A percentile compares a stretch with the other conserved stretches of the same genome.
phyloP scores from a whole-genome alignment of 306 rosid species.

The Delonix regia region DNA sequence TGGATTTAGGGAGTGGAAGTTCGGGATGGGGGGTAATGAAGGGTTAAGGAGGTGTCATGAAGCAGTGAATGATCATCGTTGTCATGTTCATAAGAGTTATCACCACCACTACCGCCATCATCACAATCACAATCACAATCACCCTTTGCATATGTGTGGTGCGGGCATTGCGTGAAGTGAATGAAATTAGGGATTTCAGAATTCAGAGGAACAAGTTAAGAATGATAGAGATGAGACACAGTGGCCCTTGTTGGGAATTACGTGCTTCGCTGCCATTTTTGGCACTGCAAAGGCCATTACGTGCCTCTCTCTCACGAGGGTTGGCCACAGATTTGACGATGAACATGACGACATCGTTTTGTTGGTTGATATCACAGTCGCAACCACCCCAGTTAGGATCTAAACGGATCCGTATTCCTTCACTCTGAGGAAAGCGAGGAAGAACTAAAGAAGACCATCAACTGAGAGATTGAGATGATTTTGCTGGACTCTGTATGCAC shows the following conservation, averaged over 20 bases:
- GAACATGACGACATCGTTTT: not conserved
- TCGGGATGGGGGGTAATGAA: slow-evolving; percentile 32
- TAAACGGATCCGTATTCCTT: not conserved
- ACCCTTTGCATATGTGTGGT: slow-evolving; percentile 43
- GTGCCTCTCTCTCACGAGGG: not conserved
- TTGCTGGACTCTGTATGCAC: not conserved
- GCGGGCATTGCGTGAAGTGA: slow-evolving; percentile 49
- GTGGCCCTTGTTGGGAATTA: not conserved
- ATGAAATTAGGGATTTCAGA: not conserved
- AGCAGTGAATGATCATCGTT: slow-evolving; percentile 24
- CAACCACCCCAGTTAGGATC: not conserved
- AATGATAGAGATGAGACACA: not conserved
- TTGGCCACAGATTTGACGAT: not conserved
- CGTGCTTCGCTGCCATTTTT: too few species aligned
- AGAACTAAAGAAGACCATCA: not conserved
- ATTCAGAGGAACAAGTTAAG: not conserved
- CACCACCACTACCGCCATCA: slow-evolving; percentile 1
- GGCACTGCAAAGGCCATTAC: not conserved
- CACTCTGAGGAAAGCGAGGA: not conserved
- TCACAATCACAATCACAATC: too few species aligned
- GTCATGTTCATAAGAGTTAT: slow-evolving; percentile 1
- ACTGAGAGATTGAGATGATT: not conserved
- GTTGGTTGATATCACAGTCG: not conserved
- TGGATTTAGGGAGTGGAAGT: slow-evolving; percentile 35
- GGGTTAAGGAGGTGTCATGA: slow-evolving; percentile 57